Conservation (phyloP, 2,329 filamentous ascomycete genomes). For the Pyricularia pennisetigena region DNA sequence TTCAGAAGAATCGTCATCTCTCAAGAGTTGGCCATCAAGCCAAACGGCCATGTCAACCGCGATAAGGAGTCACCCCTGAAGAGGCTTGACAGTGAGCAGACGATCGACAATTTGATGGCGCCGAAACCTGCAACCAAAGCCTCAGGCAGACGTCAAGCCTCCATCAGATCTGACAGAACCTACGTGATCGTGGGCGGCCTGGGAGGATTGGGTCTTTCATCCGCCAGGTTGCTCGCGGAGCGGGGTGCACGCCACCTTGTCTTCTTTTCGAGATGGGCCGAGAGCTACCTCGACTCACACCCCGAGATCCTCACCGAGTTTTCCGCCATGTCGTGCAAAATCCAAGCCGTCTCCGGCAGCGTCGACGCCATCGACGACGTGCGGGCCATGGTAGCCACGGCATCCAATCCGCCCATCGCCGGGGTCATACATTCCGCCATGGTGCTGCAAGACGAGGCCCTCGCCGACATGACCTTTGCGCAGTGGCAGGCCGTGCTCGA, state of each 20-base stretch:
- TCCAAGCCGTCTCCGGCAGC: constrained; percentile 10
- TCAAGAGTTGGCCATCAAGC: background rate
- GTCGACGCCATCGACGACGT: constrained; percentile 11
- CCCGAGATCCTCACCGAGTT: constrained; percentile 12
- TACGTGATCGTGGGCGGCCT: constrained; percentile 28
- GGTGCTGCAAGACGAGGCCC: constrained; percentile 12
- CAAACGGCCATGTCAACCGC: background rate
- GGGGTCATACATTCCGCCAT: constrained; percentile 17
- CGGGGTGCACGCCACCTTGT: constrained; percentile 27
- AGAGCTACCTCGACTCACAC: constrained; percentile 8
- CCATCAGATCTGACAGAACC: constrained; percentile 12
- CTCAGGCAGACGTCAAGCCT: background rate
- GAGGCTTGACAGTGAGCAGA: background rate
- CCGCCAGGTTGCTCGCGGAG: constrained; percentile 23
- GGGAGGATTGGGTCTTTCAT: constrained; percentile 24
- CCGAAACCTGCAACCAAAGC: background rate
- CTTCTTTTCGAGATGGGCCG: constrained; percentile 25
- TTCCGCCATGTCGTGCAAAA: constrained; percentile 10
- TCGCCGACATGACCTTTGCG: constrained; percentile 17
- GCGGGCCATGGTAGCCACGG: constrained; percentile 7
- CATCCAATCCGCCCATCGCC: constrained; percentile 11
- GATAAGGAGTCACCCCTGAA: background rate
- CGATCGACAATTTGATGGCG: background rate
- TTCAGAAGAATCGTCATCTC: background rate
- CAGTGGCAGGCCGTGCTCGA: constrained; percentile 23